Conservation (phyloP, 1,284 basidiomycete genomes). For the Ceratobasidium sp. region DNA sequence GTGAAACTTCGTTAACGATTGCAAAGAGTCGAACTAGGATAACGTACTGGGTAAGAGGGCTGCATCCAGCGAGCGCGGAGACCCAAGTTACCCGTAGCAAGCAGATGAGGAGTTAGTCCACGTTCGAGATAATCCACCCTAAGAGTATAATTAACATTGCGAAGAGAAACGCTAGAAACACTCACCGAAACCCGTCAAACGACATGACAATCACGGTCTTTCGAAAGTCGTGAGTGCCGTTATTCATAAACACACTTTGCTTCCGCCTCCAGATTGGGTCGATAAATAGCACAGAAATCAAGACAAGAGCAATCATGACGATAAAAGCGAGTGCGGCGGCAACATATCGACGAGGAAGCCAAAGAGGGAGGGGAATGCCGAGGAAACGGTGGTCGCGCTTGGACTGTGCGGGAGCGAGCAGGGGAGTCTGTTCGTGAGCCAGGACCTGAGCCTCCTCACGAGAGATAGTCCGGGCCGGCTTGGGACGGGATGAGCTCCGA, state of each 20-base stretch:
- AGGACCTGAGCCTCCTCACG: slow-evolving; percentile 4
- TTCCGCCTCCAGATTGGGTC: slow-evolving; percentile 38
- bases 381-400: slow-evolving; percentile 24
- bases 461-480: not conserved
- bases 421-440: slow-evolving; percentile 20
- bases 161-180: not conserved
- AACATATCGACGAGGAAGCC: slow-evolving; percentile 39
- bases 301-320: slow-evolving; percentile 4
- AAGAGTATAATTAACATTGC: slow-evolving; percentile 15
- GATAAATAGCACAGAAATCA: slow-evolving; percentile 28
- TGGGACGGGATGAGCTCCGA: not conserved
- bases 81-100: slow-evolving; percentile 81
- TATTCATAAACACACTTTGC: slow-evolving; percentile 53
- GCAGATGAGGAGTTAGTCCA: slow-evolving; percentile 81
- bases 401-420: slow-evolving; percentile 11
- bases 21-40: not conserved
- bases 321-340: slow-evolving; percentile 25
- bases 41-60: slow-evolving; percentile 84
- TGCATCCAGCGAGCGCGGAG: slow-evolving; percentile 86
- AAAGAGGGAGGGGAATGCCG: slow-evolving; percentile 21
- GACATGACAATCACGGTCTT: slow-evolving; percentile 86
- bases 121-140: slow-evolving; percentile 88
- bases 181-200: slow-evolving; percentile 84
- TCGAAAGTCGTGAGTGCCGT: slow-evolving; percentile 83
- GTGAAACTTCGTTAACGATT: not conserved